Evolutionary conservation across 108 stramenopile genomes (phyloP).

Genomic region (Pseudonitzschia multistriata): DNA sequence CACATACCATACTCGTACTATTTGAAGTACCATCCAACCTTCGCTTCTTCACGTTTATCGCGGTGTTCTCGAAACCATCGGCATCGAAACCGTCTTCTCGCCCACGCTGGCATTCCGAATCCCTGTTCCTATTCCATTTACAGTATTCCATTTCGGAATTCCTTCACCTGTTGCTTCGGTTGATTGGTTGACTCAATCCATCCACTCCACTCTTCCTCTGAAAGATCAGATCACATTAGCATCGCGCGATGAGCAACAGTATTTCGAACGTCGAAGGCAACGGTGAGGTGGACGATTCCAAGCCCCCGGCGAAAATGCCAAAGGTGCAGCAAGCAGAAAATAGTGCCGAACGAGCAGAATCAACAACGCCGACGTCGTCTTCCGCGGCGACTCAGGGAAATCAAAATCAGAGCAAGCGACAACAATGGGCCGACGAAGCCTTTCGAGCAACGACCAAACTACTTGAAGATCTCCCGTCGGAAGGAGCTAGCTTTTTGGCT

Average conservation of each 20-base stretch:
- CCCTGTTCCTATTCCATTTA: too few relatives aligned
- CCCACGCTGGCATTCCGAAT: too few relatives aligned
- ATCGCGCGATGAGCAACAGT: neutral
- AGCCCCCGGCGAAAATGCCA: neutral
- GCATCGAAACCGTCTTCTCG: too few relatives aligned
- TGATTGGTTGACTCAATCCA: slow-evolving; percentile 46
- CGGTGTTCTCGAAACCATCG: too few relatives aligned
- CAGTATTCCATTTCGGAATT: too few relatives aligned
- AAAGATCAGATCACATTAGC: too few relatives aligned
- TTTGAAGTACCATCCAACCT: too few relatives aligned
- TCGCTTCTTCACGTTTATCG: too few relatives aligned
- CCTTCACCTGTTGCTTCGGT: too few relatives aligned
- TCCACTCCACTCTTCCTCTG: slow-evolving; percentile 16
- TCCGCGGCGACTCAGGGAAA: neutral
- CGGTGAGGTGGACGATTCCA: neutral
- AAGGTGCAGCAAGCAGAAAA: neutral
- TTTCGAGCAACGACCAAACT: neutral
- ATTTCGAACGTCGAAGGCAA: neutral
- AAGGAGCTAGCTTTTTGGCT: slow-evolving; percentile 24
- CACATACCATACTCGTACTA: too few relatives aligned
- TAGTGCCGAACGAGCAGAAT: neutral
- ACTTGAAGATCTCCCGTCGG: neutral
- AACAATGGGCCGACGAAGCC: neutral
- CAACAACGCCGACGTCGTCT: neutral
- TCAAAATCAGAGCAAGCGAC: neutral